Evolutionary conservation across 495 filamentous ascomycete species (phyloP), one percentile per base, ranked within the genome.

Genomic region (Aspergillus diversus): DNA sequence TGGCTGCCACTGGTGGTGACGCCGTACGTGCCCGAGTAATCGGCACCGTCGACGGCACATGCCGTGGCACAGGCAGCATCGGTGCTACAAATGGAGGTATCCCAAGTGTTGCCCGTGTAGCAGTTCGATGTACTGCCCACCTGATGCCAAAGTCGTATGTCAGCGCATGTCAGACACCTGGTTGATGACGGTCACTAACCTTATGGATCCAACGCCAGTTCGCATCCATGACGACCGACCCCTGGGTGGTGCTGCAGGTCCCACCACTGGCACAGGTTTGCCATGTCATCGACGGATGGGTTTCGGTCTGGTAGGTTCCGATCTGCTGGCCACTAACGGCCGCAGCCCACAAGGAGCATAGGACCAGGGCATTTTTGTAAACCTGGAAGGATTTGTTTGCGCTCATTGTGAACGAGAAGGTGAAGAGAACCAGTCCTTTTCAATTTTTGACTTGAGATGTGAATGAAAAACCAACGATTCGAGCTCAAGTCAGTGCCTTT

Each of bases 41-140:
- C 76, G 17, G 84, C 84, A 34, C 84, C 87, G 55, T 89, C 87
- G 13, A 89, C 61, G 2, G 85, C 84, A 64, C 87, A 90, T 65
- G 83, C 83, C 17, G 65, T 7, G 7, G 87, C 84, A 61, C 87
- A 90, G 17, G 80, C 74, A 15, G 66, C 68, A 64, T 81, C 76
- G 67, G 81, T 74, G 1, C 82, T 77, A 69, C 87, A 90, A 39
- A 85, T 73, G 33, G 77, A 70, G 13, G 77, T 61, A 67, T 87
- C 78, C 84, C 84, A 88, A 31, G 74, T 74, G 69, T 82, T 84
- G 60, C 85, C 87, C 33, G 78, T 83, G 70, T 88, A 90, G 83
- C 87, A 90, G 74, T 89, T 89, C 63, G 79, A 83, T 65, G 72
- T 84, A 55, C 79, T 77, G 39, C 73, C 70, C n/a, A 72, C 76